Evolutionary conservation across 1,284 basidiomycete species (phyloP).

Genomic region (Leccinum solheimii): DNA sequence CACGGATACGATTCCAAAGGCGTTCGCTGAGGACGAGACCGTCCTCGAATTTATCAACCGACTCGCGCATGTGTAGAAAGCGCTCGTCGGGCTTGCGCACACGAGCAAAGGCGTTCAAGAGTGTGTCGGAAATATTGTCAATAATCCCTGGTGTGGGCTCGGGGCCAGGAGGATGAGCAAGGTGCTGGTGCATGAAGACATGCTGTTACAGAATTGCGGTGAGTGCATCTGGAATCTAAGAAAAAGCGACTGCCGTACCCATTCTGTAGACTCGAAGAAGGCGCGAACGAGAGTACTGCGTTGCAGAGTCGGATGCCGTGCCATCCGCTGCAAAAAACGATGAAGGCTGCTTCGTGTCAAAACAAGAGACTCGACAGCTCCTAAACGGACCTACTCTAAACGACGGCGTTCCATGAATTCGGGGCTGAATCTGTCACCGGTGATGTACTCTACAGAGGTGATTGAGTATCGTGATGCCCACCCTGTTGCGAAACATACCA

Average conservation of each 20-base stretch:
- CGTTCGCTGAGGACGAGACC: conserved; percentile 81
- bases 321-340: conserved; percentile 88
- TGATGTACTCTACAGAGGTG: conserved; percentile 80
- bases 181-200: conserved; percentile 93
- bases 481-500: conserved; percentile 53
- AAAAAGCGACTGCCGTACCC: conserved; percentile 55
- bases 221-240: conserved; percentile 1
- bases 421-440: conserved; percentile 93
- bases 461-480: conserved; percentile 6
- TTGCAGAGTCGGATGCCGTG: conserved; percentile 94
- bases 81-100: conserved; percentile 97
- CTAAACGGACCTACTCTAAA: conserved; percentile 62
- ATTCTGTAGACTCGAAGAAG: conserved; percentile 97
- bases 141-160: conserved; percentile 82
- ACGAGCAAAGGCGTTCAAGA: conserved; percentile 92
- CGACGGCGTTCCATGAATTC: conserved; percentile 95
- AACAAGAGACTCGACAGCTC: conserved; percentile 2
- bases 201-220: conserved; percentile 51
- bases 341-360: conserved; percentile 65
- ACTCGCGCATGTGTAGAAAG: conserved; percentile 88
- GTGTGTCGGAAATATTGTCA: conserved; percentile 93
- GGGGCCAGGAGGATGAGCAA: conserved; percentile 82
- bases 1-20: conserved; percentile 72
- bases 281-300: conserved; percentile 85
- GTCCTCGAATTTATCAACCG: conserved; percentile 94